Base-by-base conservation (phyloP, 495 filamentous ascomycete species). In the Penicillium desertorum region DNA sequence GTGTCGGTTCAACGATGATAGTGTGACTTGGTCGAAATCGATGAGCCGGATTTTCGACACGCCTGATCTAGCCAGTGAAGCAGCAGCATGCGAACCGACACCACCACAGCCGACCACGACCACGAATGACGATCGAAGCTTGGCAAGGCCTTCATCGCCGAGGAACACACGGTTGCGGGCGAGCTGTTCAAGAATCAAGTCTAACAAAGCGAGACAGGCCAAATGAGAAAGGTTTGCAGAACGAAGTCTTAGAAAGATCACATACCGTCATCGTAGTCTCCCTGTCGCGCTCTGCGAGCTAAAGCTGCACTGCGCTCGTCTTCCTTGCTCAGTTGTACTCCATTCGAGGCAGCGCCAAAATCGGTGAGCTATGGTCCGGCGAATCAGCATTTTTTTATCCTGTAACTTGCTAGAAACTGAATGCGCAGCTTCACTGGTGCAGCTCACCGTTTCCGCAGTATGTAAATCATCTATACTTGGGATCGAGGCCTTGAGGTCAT, bases 11-110 rank as follows among this genome's bases (percentile, higher is more conserved):
- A 99, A 76, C 2, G 89, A 93, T 47, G 89, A 94, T 3, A 99
- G 80, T 0, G 91, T 92, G 25, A 97, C 95, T 79, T 99, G 94
- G 73, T 99, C 94, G 67, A 99, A 99, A 70, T 99, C 94, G 61
- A 99, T 87, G 25, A 99, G 82, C 2, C 95, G 88, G 51, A 99
- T 83, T 52, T 85, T 86, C 30, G 86, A 83, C 19, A 96, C 91
- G 20, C 94, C 95, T 1, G 92, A 96, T 23, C 94, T 88, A 7
- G 92, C 85, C 16, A 99, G 82, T 19, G 95, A 88, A 4, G 91
- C 86, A 11, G 87, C 83, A 42, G 90, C 90, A 76, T 97, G 95
- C 1, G 91, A 96, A 54, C 94, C 94, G 8, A 99, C 94, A 27
- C 94, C 94, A 53, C 94, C 94, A 62, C 91, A 93, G 11, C 94